phyloP scores from a whole-genome alignment of 768 basidiomycete genomes.

The Serpula lacrymans region DNA sequence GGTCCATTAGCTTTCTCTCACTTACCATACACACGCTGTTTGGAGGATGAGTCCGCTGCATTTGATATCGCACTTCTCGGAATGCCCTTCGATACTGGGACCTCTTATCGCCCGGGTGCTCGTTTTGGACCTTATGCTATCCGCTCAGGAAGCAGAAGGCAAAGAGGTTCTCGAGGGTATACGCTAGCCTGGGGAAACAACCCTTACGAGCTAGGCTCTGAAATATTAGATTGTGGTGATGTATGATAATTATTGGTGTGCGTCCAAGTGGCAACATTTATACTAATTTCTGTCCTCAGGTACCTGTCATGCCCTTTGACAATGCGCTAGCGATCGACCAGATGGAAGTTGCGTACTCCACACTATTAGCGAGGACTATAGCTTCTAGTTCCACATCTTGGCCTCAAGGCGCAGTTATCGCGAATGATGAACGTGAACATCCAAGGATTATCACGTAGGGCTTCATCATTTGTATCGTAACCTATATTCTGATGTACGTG shows the following conservation, averaged over 20 bases:
- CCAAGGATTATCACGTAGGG: slow-evolving; percentile 70
- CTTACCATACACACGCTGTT: slow-evolving; percentile 67
- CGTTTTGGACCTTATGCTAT: slow-evolving; percentile 88
- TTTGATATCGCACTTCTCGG: slow-evolving; percentile 83
- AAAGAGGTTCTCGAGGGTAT: slow-evolving; percentile 57
- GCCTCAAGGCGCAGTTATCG: slow-evolving; percentile 30
- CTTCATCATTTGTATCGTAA: neutral
- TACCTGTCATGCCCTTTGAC: slow-evolving; percentile 79
- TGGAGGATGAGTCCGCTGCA: slow-evolving; percentile 48
- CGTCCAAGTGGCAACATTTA: neutral
- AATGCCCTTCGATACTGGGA: slow-evolving; percentile 74
- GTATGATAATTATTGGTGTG: slow-evolving; percentile 39
- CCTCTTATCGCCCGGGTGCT: slow-evolving; percentile 58
- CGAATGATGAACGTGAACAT: slow-evolving; percentile 59
- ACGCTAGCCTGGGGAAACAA: slow-evolving; percentile 70
- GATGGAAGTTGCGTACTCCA: slow-evolving; percentile 82
- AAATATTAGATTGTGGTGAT: slow-evolving; percentile 82
- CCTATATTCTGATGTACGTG: neutral
- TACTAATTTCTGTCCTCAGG: slow-evolving; percentile 33
- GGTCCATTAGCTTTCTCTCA: slow-evolving; percentile 85
- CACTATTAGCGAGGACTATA: slow-evolving; percentile 60
- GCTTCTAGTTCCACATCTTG: slow-evolving; percentile 21
- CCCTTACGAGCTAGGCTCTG: slow-evolving; percentile 60
- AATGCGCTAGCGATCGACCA: slow-evolving; percentile 81
- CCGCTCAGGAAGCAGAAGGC: slow-evolving; percentile 72